These are phyloP conservation scores for Mariannaea sp. DNA, from an alignment of 2,329 filamentous ascomycete genomes.

Conservation along the genomic window DNA sequence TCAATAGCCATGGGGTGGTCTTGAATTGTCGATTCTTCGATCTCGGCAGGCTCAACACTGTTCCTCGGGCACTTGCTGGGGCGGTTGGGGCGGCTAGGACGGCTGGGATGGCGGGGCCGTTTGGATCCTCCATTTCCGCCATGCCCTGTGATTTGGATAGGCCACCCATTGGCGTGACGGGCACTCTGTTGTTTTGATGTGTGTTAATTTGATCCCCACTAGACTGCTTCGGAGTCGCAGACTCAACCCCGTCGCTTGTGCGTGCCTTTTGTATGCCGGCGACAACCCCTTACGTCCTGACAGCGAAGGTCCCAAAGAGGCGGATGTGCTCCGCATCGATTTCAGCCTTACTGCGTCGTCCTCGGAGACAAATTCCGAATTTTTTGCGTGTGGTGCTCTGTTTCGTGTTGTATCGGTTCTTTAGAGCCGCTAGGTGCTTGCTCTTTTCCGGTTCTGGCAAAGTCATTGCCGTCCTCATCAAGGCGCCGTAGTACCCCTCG, in stretches of 20 bases:
- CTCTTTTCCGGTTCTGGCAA: conserved; percentile 44
- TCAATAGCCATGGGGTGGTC: conserved; percentile 40
- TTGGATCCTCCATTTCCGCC: conserved; percentile 45
- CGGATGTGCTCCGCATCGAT: conserved; percentile 52
- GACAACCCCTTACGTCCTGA: conserved; percentile 11
- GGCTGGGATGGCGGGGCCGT: conserved; percentile 36
- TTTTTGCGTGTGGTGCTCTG: conserved; percentile 62
- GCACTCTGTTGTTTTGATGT: conserved; percentile 36
- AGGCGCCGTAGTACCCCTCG: conserved; percentile 45
- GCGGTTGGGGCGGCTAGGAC: too few relatives aligned
- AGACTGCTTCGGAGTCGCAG: background rate
- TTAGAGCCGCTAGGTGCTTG: conserved; percentile 48
- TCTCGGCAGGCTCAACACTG: background rate
- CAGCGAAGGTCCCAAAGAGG: conserved; percentile 33
- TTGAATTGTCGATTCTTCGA: conserved; percentile 18
- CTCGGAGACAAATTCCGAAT: conserved; percentile 59
- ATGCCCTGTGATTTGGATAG: conserved; percentile 44
- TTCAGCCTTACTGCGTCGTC: conserved; percentile 52
- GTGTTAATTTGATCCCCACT: conserved; percentile 18
- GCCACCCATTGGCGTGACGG: conserved; percentile 43
- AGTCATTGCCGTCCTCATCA: conserved; percentile 49
- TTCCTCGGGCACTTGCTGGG: conserved; percentile 23
- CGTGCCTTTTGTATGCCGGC: conserved; percentile 35
- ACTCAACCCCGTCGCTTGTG: conserved; percentile 14
- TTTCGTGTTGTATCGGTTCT: conserved; percentile 60